Conservation (phyloP, 2,329 filamentous ascomycete genomes). For the Penicillium sp. region DNA sequence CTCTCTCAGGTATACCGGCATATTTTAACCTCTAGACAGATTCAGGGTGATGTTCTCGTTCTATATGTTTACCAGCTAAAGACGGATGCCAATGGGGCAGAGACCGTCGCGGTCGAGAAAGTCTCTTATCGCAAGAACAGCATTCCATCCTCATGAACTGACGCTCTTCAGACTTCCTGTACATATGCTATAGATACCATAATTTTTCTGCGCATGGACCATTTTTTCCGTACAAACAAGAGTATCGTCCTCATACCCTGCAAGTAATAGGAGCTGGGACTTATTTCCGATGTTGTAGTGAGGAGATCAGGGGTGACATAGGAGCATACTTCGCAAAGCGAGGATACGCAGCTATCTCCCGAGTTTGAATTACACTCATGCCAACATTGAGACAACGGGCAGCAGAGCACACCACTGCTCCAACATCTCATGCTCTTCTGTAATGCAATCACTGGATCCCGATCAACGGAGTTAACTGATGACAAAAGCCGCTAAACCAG, state of each 20-base stretch:
- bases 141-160: constrained; percentile 58
- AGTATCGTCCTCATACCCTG: neutral
- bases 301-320: neutral
- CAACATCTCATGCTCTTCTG: neutral
- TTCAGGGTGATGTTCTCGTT: constrained; percentile 94
- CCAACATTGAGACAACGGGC: too few relatives aligned
- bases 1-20: neutral
- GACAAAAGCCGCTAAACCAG: constrained; percentile 33
- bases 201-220: constrained; percentile 7
- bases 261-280: neutral
- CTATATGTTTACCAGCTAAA: constrained; percentile 91
- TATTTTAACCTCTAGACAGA: constrained; percentile 55
- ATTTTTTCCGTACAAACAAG: neutral
- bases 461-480: constrained; percentile 16
- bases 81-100: constrained; percentile 75
- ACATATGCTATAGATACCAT: constrained; percentile 36
- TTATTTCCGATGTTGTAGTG: neutral
- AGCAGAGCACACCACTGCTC: too few relatives aligned
- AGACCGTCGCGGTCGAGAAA: constrained; percentile 84
- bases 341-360: neutral
- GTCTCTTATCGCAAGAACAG: constrained; percentile 82
- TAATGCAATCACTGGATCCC: neutral
- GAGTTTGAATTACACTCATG: neutral
- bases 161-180: constrained; percentile 29
- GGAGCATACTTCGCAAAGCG: neutral